A percentile compares a stretch with the other conserved stretches of the same genome.
Evolutionary conservation across 164 flowering plant genomes (phyloP).

Genomic region (Santalum album): DNA sequence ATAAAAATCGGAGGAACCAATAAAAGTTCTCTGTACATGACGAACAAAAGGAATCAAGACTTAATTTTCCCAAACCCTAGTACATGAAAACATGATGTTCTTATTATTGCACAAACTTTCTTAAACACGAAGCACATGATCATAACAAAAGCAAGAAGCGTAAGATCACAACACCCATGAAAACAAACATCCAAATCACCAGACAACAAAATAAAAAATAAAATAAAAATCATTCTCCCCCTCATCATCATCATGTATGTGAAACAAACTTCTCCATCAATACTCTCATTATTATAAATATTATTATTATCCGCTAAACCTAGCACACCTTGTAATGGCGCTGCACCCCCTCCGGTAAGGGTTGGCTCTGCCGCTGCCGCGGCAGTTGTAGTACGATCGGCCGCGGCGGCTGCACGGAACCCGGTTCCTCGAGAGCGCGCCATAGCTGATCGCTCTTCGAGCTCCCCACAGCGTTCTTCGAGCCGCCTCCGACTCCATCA

Average conservation of each 20-base stretch:
- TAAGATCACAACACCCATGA: no score
- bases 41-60: no score
- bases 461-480: constrained; percentile 11
- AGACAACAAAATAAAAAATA: no score
- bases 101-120: no score
- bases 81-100: no score
- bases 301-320: constrained; percentile 8
- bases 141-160: no score
- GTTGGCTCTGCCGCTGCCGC: constrained; percentile 16
- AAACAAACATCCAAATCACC: no score
- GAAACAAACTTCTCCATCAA: background rate
- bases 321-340: constrained; percentile 26
- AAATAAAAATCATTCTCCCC: background rate
- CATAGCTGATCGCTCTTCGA: constrained; percentile 20
- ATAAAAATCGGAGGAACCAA: no score
- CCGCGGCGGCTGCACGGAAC: constrained; percentile 44
- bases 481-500: constrained; percentile 29
- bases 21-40: no score
- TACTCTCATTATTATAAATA: no score
- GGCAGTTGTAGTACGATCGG: constrained; percentile 37
- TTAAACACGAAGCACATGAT: no score
- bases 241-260: background rate
- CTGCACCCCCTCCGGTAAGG: constrained; percentile 47
- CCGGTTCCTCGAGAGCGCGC: constrained; percentile 20
- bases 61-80: no score